Base-by-base conservation (phyloP, 768 basidiomycete species). In the Pulveroboletus ravenelii region DNA sequence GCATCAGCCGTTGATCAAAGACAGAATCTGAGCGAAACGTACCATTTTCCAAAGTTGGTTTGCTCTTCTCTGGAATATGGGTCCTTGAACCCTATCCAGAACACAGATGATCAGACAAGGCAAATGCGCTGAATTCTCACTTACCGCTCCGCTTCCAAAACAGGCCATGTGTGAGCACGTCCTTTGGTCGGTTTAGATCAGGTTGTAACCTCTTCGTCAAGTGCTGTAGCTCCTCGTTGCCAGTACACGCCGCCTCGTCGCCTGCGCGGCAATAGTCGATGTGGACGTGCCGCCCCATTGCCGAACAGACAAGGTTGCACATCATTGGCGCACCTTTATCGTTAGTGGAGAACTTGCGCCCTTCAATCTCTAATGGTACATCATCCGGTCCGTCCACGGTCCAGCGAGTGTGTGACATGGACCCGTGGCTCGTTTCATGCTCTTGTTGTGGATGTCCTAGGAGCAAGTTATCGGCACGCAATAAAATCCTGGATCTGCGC, bases 311-410 rank as follows among this genome's bases (percentile, higher is more conserved):
- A 17, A 81, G 59, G 41, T 70, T 81, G 62, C 82, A 84, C 69
- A 82, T 72, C 78, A 82, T 79, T 1, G 82, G 82, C 1, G 79
- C 79, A 8, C 81, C 80, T 29, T 78, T 75, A 40, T 81, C 78
- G 35, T 72, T 71, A 0, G 75, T 59, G 5, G 72, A 77, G 59
- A 79, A 83, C 45, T 72, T 76, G 45, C 75, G 72, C 1, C 80
- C 80, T 41, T 74, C 72, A 9, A 82, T 62, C 51, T 82, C 82
- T 5, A 82, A 50, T 23, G 20, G 20, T 23, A 23, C 20, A 23
- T 72, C 78, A n/a, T 79, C 77, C 2, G 73, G 70, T 3, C 73
- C 75, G 41, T 82, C 78, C 10, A 84, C 57, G 0, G 76, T 62
- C 83, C 83, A 84, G 18, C 69, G 69, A 1, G 76, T 77, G 43